Evolutionary conservation across 371 early-diverging fungal genomes (phyloP), one percentile per base, ranked within the genome.

Genomic region (Mucor mucedo): DNA sequence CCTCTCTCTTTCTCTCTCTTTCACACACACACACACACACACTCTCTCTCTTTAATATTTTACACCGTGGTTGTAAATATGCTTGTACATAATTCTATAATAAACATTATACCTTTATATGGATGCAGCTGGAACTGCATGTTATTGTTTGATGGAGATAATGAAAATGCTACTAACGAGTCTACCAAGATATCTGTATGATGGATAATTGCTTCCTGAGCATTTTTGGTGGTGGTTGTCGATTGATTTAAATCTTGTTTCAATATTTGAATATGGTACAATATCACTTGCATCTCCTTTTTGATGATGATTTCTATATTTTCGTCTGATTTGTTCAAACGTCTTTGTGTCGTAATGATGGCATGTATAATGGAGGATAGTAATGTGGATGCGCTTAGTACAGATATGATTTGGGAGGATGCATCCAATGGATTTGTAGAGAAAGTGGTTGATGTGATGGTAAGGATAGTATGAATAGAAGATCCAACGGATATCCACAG

Each of bases 231-330:
- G n/a, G 10, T 42, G 11, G 42, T 44, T 13, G 16, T 42, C 27
- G 50, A 48, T 44, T 55, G 52, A 56, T 55, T 52, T 45, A 56
- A 40, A 41, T 55, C 49, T 45, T 55, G 61, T 38, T 60, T 60
- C 35, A 66, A 38, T 52, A 60, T 55, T 44, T 66, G 66, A 30
- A 66, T 60, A 42, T 60, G 60, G 40, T 66, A 55, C 61, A 60
- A 44, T 28, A 66, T 56, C 4, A 56, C 56, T 30, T 60, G 40
- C 29, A 66, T 60, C 55, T 66, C 61, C 27, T 49, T 66, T 44
- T 66, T 60, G 14, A 66, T 66, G n/a, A 60, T 42, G n/a, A 41
- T 42, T 55, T 66, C 66, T 14, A 66, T 66, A 30, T 55, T 50
- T 35, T 56, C 56, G 32, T 66, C 56, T 9, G 55, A 60, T 44